These are phyloP conservation scores for Leccinum uliginosum DNA, from an alignment of 768 basidiomycete genomes.

Conservation along the genomic window DNA sequence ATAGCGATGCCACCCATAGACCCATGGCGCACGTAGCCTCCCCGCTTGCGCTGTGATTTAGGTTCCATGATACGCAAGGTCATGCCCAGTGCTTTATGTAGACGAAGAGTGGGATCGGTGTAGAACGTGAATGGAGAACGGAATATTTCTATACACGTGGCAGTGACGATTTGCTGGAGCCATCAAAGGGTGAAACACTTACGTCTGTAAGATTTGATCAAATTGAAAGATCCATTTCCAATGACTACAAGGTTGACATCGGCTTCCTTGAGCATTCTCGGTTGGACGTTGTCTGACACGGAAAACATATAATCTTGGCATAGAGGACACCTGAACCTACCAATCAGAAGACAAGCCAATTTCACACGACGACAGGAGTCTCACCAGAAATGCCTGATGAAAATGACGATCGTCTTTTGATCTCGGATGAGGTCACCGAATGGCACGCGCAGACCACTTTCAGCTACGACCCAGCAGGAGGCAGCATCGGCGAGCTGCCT, in stretches of 20 bases:
- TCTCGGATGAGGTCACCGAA: conserved; percentile 66
- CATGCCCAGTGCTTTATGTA: conserved; percentile 80
- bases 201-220: conserved; percentile 74
- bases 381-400: conserved; percentile 84
- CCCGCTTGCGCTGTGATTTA: conserved; percentile 40
- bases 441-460: conserved; percentile 58
- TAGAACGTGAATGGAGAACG: conserved; percentile 69
- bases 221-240: conserved; percentile 70
- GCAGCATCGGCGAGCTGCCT: conserved; percentile 60
- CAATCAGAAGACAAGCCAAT: neutral
- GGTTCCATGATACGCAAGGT: conserved; percentile 42
- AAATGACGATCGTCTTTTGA: conserved; percentile 67
- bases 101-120: conserved; percentile 65
- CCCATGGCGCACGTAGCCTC: conserved; percentile 67
- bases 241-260: conserved; percentile 67
- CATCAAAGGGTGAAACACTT: conserved; percentile 21
- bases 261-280: conserved; percentile 43
- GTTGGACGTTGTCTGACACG: conserved; percentile 46
- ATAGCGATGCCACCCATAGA: conserved; percentile 64
- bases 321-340: conserved; percentile 56
- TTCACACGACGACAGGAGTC: conserved; percentile 9
- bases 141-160: conserved; percentile 53
- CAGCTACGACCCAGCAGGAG: conserved; percentile 57
- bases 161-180: neutral
- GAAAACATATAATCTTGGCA: conserved; percentile 87